Evolutionary conservation across 2,329 filamentous ascomycete genomes (phyloP).

Genomic region (Cordyceps pruinosa): DNA sequence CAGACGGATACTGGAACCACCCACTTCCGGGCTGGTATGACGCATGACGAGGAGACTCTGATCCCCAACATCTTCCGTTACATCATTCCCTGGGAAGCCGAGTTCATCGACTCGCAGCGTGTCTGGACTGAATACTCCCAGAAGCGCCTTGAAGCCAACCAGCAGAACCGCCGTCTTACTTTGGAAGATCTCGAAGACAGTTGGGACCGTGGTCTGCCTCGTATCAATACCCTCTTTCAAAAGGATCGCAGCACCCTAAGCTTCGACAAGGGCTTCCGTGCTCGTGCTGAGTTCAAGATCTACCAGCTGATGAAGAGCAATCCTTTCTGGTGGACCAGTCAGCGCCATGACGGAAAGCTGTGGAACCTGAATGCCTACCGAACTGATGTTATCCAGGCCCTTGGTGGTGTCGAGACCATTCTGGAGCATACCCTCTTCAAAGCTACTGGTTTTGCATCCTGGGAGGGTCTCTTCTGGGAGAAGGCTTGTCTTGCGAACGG

Average conservation of each 20-base stretch:
- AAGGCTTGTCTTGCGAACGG: slow-evolving; percentile 44
- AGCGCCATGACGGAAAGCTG: slow-evolving; percentile 91
- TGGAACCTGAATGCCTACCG: slow-evolving; percentile 96
- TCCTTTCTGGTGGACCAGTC: slow-evolving; percentile 98
- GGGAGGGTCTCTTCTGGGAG: slow-evolving; percentile 95
- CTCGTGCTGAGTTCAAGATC: slow-evolving; percentile 92
- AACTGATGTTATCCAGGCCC: slow-evolving; percentile 92
- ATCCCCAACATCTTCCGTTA: slow-evolving; percentile 99
- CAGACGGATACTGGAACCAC: slow-evolving; percentile 97
- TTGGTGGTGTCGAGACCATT: slow-evolving; percentile 96
- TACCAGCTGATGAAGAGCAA: slow-evolving; percentile 99
- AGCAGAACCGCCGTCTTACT: slow-evolving; percentile 90
- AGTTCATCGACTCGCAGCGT: slow-evolving; percentile 97
- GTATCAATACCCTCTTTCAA: slow-evolving; percentile 98
- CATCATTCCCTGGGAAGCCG: slow-evolving; percentile 97
- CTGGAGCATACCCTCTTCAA: slow-evolving; percentile 96
- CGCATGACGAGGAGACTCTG: slow-evolving; percentile 92
- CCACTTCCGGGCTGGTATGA: slow-evolving; percentile 96
- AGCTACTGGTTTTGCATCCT: slow-evolving; percentile 90
- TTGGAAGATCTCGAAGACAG: slow-evolving; percentile 95
- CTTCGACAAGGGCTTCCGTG: slow-evolving; percentile 97
- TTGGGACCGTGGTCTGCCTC: slow-evolving; percentile 94
- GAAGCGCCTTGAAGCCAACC: slow-evolving; percentile 92
- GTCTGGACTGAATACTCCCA: slow-evolving; percentile 99
- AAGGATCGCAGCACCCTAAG: slow-evolving; percentile 95